Evolutionary conservation across 139 green algal genomes (phyloP), one percentile per base, ranked within the genome.

Genomic region (Raphidocelis subcapitata): DNA sequence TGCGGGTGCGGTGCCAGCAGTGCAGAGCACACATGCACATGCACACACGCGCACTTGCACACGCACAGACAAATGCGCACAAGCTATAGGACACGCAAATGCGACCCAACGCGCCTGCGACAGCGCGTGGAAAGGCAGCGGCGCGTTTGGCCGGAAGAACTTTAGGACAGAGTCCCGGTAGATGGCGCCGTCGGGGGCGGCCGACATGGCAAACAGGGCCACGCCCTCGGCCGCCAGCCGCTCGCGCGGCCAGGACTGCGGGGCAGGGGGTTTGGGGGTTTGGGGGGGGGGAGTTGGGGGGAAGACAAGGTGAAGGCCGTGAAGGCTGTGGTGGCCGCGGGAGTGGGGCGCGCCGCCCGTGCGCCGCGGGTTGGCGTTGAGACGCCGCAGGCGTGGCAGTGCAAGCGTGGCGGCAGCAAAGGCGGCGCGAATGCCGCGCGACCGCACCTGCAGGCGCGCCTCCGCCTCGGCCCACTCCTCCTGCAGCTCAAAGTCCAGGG

Each of bases 61-160:
- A 29, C 23, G 10, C 4, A 32, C 24, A 15, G 10, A 32, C 10
- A 12, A 8, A 49, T 49, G 41, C 41, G 41, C 41, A n/a, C n/a
- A n/a, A n/a, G n/a, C n/a, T n/a, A n/a, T n/a, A n/a, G 41, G 8
- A 12, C 12, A 12, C 41, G 41, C 41, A 12, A 8, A 49, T 12
- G 41, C 41, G 41, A 8, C 8, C 41, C 8, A 8, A 12, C 41
- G 8, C 26, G 75, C 76, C 64, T 72, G 67, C 29, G 72, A 77
- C 36, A 90, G 66, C 23, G 59, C 49, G 65, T 91, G 85, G 76
- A 74, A 82, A 3, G 82, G 85, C 71, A 91, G 76, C 31, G 74
- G 65, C 1, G 65, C 26, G 49, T 65, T 69, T 3, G 82, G 80
- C 46, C 75, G 15, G 29, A 60, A 81, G 33, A 90, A 73, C 35